Conservation (phyloP, 495 filamentous ascomycete genomes). For the Trypethelium eluteriae region DNA sequence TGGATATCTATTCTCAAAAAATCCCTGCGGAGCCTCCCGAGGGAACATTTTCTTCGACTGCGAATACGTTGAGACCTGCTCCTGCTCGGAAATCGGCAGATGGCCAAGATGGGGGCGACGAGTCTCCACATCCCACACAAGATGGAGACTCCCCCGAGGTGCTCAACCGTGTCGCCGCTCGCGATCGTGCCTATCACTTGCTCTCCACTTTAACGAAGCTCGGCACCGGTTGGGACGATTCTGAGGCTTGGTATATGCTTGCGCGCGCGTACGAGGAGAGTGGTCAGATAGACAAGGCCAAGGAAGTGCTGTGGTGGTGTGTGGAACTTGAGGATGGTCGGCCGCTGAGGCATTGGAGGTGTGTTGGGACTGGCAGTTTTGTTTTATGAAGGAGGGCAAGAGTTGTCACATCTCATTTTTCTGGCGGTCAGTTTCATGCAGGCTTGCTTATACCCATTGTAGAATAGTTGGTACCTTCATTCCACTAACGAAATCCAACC, state of each 20-base stretch:
- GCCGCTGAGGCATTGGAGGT: conserved; percentile 53
- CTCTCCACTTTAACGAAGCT: conserved; percentile 74
- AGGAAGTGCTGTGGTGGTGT: conserved; percentile 67
- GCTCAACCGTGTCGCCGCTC: conserved; percentile 69
- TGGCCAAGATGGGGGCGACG: background rate
- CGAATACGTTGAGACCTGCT: background rate
- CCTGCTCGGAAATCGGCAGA: background rate
- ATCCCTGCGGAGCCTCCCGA: conserved; percentile 39
- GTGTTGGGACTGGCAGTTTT: conserved; percentile 50
- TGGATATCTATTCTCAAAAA: conserved; percentile 73
- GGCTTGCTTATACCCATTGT: conserved; percentile 2
- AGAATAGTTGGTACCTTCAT: background rate
- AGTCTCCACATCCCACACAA: background rate
- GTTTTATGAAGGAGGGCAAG: conserved; percentile 38
- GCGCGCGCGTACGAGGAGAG: conserved; percentile 78
- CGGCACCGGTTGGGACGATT: conserved; percentile 82
- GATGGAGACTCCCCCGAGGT: conserved; percentile 42
- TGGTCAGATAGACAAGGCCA: conserved; percentile 75
- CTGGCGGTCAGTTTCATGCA: background rate
- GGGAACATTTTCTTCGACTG: background rate
- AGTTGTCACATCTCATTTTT: background rate
- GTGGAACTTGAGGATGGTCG: conserved; percentile 63
- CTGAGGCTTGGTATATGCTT: conserved; percentile 89
- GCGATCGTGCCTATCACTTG: conserved; percentile 78
- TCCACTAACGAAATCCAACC: background rate